phyloP scores from a whole-genome alignment of 805 yeast genomes.

The Starmerella potacharoeniae region DNA sequence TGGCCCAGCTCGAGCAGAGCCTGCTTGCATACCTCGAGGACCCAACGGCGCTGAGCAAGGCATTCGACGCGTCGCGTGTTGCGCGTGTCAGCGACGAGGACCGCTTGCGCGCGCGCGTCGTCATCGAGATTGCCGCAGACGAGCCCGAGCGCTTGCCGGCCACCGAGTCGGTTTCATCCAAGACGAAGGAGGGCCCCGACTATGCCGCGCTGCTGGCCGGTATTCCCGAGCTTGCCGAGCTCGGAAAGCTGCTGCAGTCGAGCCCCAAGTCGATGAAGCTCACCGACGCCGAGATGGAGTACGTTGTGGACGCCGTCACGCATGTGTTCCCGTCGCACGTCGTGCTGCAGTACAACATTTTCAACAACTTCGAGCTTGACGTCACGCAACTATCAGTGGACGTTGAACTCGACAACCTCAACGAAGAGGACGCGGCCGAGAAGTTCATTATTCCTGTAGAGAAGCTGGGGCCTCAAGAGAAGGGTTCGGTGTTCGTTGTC shows the following conservation, averaged over 20 bases:
- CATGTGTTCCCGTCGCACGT: conserved; percentile 68
- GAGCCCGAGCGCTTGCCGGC: conserved; percentile 10
- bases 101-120: conserved; percentile 13
- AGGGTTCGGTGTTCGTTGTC: conserved; percentile 69
- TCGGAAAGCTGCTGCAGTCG: conserved; percentile 67
- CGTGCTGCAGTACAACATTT: conserved; percentile 67
- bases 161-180: conserved; percentile 17
- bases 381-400: conserved; percentile 63
- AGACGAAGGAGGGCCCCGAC: background rate
- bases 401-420: conserved; percentile 26
- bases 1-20: conserved; percentile 66
- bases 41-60: conserved; percentile 33
- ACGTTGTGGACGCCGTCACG: conserved; percentile 72
- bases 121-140: conserved; percentile 5
- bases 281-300: conserved; percentile 89
- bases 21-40: conserved; percentile 57
- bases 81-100: conserved; percentile 38
- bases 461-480: conserved; percentile 55
- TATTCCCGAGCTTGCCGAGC: conserved; percentile 60
- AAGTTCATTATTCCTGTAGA: conserved; percentile 61
- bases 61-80: conserved; percentile 62
- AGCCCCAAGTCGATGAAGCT: conserved; percentile 48
- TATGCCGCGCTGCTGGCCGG: conserved; percentile 57
- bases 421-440: conserved; percentile 53
- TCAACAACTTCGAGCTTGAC: conserved; percentile 73